Base-by-base conservation (phyloP, 306 rosid species). In the Sindora glabra region DNA sequence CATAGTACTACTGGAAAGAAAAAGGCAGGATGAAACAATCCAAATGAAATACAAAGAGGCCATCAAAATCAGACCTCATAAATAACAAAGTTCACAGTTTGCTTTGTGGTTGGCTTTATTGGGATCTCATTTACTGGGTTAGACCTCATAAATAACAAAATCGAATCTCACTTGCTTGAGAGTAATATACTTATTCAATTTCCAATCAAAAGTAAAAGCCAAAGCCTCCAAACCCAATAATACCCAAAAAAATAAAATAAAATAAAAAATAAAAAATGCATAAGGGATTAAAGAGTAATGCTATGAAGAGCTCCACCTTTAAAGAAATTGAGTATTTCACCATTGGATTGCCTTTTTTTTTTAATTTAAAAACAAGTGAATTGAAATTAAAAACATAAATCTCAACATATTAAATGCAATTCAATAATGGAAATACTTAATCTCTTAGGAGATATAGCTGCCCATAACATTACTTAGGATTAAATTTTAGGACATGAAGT, bases 81-180 rank as follows among this genome's bases (percentile, higher is more conserved):
- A 23, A 92, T 86, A 52, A 89, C 89, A 15, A 92, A 88, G 71
- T 92, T 95, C 24, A 92, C 95, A 17, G 82, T 92, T 67, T 92
- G 89, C 89, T 92, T 92, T 0, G 98, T 92, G 39, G 70, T 80
- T 1, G 96, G 94, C 78, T 88, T 88, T 3, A 92, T 13, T 8
- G 77, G 76, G 56, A 88, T 63, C 41, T 81, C 94, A 0, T 79
- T 72, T 62, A 67, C 79, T 12, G 95, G 84, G 72, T 92, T 95
- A 59, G 78, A 72, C 56, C 62, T 22, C 38, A 79, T 77, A 66
- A 92, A 92, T 39, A 54, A 96, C 98, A 37, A 86, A 92, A 25
- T 88, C 90, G 44, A 92, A 71, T 0, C 96, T 96, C 57, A 89
- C 90, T 52, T 81, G 88, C 74, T 88, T 96, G 2, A 94, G 85